Base-by-base conservation (phyloP, 2,329 filamentous ascomycete genomes). In the Talaromyces sp. region DNA sequence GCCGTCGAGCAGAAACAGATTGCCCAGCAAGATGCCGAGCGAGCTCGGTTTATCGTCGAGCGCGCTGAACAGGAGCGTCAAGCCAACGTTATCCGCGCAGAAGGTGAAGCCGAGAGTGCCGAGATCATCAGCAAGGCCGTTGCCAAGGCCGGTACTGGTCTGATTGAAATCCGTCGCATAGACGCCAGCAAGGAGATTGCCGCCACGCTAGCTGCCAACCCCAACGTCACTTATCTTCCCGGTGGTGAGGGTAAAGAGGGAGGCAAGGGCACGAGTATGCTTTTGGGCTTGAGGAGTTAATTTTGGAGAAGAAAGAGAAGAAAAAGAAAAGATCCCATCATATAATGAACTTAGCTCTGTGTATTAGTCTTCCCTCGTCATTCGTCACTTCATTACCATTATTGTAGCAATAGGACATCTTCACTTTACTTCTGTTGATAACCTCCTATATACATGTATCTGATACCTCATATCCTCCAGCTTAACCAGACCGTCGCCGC, bases 1-100 rank as follows among this genome's bases (percentile, higher is more conserved):
- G 95, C 95, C 66, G 95, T 99, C 71, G 95, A 99, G 82, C 95
- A 99, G 86, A 99, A 99, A 87, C 95, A 99, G 84, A 99, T 99
- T 77, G 95, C 95, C 59, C 95, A 99, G 81, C 95, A 99, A 80
- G 95, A 99, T 74, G 95, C 95, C 65, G 95, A 99, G 84, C 86
- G 95, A 66, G 95, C 95, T 55, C 86, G 95, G 67, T 99, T 99
- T 82, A 96, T 99, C 69, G 95, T 99, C 75, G 95, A 99, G 85
- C 91, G 91, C 77, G 95, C 95, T 63, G 95, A 99, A 85, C 95
- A 99, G 82, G 95, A 99, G 82, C 86, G 95, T 71, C 95, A 99
- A 81, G 95, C 95, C 69, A 98, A 95, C 80, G 95, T 99, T 71
- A 99, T 99, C 78, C 87, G 95, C 60, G 95, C 95, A 57, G 95